Evolutionary conservation across 78 protist genomes (phyloP).

Genomic region (Protostelium mycophagum): DNA sequence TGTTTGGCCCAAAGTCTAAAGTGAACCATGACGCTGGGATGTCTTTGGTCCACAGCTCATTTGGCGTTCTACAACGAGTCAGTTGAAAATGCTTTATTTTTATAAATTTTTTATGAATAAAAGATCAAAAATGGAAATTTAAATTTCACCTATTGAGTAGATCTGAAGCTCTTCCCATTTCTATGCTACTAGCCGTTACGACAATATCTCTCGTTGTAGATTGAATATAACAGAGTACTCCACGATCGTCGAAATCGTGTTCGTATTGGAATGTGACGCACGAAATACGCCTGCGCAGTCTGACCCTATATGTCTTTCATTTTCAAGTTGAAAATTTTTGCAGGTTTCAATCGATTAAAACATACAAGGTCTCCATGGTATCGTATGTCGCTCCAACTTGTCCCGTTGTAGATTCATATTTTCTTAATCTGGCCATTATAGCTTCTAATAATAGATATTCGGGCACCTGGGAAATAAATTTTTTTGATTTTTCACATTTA

Average conservation of each 20-base stretch:
- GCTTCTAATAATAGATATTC: slow-evolving; percentile 55
- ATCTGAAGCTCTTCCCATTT: slow-evolving; percentile 16
- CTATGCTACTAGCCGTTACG: slow-evolving; percentile 15
- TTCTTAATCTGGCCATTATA: slow-evolving; percentile 42
- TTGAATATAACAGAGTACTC: slow-evolving; percentile 45
- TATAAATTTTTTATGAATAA: slow-evolving; percentile 21
- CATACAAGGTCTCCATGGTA: neutral
- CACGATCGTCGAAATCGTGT: slow-evolving; percentile 53
- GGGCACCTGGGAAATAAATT: slow-evolving; percentile 33
- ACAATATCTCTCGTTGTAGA: slow-evolving; percentile 30
- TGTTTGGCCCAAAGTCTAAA: slow-evolving; percentile 61
- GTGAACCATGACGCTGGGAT: slow-evolving; percentile 77
- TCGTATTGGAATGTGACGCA: slow-evolving; percentile 45
- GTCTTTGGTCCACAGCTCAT: slow-evolving; percentile 75
- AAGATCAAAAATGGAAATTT: neutral
- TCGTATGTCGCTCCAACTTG: neutral
- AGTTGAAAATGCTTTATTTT: slow-evolving; percentile 31
- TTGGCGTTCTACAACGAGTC: slow-evolving; percentile 28
- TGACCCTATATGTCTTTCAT: slow-evolving; percentile 8
- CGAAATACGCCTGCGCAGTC: slow-evolving; percentile 37
- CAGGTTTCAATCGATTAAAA: neutral
- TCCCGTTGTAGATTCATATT: slow-evolving; percentile 21
- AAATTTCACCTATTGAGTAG: neutral
- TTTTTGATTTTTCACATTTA: slow-evolving; percentile 14
- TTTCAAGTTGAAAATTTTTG: neutral